Conservation (phyloP, 306 rosid genomes). For the Rosa persica region DNA sequence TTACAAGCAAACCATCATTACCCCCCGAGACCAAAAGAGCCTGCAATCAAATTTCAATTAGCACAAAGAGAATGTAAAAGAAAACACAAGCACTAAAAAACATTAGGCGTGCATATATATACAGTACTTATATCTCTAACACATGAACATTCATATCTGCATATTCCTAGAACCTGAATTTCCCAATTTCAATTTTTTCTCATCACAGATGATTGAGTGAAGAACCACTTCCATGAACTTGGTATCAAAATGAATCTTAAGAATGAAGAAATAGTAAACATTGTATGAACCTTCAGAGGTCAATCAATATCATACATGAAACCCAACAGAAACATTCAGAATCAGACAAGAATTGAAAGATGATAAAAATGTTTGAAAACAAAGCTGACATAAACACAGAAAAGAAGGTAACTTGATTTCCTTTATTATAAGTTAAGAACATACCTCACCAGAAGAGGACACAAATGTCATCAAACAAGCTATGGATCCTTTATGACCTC, state of each 20-base stretch:
- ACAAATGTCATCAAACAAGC: conserved; percentile 93
- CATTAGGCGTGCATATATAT: background rate
- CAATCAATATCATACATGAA: conserved; percentile 2
- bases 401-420: no score
- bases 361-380: background rate
- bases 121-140: background rate
- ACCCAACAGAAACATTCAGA: conserved; percentile 11
- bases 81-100: conserved; percentile 10
- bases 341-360: background rate
- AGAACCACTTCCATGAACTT: background rate
- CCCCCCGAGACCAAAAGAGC: conserved; percentile 95
- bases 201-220: conserved; percentile 3
- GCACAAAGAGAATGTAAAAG: background rate
- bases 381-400: conserved; percentile 24
- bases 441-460: conserved; percentile 98
- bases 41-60: conserved; percentile 45
- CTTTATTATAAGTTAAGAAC: conserved; percentile 1
- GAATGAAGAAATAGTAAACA: background rate
- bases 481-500: conserved; percentile 97
- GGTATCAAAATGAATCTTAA: background rate
- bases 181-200: background rate
- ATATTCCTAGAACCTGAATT: background rate
- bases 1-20: conserved; percentile 90
- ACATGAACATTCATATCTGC: background rate
- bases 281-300: conserved; percentile 7